Conservation (phyloP, 169 alveolate genomes). For the Eimeria acervulina region DNA sequence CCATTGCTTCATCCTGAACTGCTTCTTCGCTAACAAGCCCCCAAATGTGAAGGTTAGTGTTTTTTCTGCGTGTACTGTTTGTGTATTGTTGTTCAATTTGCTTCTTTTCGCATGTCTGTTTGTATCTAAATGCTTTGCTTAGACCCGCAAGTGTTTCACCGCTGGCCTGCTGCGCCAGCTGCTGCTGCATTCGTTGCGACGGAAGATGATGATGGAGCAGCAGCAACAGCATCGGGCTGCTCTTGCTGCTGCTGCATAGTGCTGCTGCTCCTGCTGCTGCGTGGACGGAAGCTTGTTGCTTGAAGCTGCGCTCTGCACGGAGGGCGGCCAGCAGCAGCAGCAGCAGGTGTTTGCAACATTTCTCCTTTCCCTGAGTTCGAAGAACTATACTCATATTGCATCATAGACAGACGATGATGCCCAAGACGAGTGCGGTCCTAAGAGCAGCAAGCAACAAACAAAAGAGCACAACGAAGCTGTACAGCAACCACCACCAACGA, state of each 20-base stretch:
- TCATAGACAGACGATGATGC: slow-evolving; percentile 75
- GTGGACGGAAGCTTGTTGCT: not conserved
- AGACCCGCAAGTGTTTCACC: not conserved
- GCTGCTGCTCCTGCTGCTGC: slow-evolving; percentile 51
- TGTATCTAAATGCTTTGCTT: not conserved
- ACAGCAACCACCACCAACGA: not conserved
- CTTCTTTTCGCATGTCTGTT: too few species aligned
- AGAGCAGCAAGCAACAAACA: not conserved
- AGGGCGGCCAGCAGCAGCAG: slow-evolving; percentile 26
- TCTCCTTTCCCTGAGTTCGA: not conserved
- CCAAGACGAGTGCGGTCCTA: slow-evolving; percentile 81
- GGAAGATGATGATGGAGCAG: not conserved
- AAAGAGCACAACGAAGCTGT: not conserved
- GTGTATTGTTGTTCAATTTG: too few species aligned
- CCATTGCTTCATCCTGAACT: too few species aligned
- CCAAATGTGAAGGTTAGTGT: too few species aligned
- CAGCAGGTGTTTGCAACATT: not conserved
- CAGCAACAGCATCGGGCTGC: not conserved
- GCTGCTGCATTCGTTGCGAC: not conserved
- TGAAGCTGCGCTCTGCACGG: not conserved
- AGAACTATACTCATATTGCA: not conserved
- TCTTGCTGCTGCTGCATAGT: not conserved
- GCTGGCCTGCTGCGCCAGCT: not conserved
- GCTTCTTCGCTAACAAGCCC: too few species aligned
- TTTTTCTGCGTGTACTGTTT: too few species aligned